These are phyloP conservation scores for Fusarium graminum DNA, from an alignment of 2,329 filamentous ascomycete genomes.

Conservation along the genomic window DNA sequence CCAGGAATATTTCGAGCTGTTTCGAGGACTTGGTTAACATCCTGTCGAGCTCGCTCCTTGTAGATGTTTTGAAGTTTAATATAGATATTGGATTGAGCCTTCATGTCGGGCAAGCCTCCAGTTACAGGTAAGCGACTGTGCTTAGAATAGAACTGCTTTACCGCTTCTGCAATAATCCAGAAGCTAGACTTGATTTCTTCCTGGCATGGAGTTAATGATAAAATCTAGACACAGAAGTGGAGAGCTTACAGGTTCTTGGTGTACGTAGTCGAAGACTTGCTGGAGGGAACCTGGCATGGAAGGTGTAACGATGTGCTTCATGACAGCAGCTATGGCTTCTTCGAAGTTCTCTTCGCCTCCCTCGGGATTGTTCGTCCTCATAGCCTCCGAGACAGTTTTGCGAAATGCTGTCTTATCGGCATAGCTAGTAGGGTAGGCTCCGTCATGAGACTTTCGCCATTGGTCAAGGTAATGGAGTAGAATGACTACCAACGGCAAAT, in stretches of 20 bases:
- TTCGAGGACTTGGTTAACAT: constrained; percentile 79
- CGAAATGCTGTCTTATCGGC: constrained; percentile 89
- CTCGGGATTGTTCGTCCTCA: constrained; percentile 80
- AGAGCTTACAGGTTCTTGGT: constrained; percentile 62
- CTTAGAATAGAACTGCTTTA: constrained; percentile 80
- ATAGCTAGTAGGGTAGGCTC: constrained; percentile 78
- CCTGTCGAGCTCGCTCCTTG: constrained; percentile 85
- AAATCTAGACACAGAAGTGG: not conserved
- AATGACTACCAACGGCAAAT: constrained; percentile 88
- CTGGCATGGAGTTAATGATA: constrained; percentile 45
- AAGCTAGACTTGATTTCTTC: constrained; percentile 72
- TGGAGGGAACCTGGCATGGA: constrained; percentile 76
- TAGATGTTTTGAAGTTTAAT: constrained; percentile 92
- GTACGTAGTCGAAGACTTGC: constrained; percentile 81
- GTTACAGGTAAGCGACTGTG: constrained; percentile 84
- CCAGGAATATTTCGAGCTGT: constrained; percentile 67
- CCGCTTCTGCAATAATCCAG: constrained; percentile 88
- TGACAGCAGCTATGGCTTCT: constrained; percentile 86
- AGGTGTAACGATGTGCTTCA: constrained; percentile 83
- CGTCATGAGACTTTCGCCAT: constrained; percentile 81
- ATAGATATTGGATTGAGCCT: constrained; percentile 91
- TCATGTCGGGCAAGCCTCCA: constrained; percentile 95
- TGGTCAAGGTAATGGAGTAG: constrained; percentile 83
- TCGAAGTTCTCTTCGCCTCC: constrained; percentile 98
- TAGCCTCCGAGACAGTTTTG: constrained; percentile 73